A percentile compares a stretch with the other conserved stretches of the same genome.
Conservation (phyloP, 208 protist species). For the Leishmania gerbilli region DNA sequence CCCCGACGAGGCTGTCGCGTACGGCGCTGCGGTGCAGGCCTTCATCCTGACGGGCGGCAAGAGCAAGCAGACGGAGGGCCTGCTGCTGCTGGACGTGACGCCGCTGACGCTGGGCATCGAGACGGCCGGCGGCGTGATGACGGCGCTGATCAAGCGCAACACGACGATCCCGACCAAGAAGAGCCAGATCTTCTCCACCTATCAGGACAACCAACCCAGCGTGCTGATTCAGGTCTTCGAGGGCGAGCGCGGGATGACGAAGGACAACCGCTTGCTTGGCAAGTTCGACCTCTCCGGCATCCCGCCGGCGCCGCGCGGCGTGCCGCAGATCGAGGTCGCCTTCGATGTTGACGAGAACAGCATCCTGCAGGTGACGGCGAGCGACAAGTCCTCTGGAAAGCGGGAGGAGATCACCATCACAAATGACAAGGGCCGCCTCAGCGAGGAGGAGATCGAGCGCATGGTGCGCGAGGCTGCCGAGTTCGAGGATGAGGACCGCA, state of each 20-base stretch:
- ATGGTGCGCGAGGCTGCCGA: conserved; percentile 95
- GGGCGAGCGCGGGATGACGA: conserved; percentile 93
- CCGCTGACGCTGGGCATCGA: too few species aligned
- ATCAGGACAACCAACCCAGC: conserved; percentile 82
- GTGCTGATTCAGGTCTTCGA: conserved; percentile 96
- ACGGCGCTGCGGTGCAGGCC: conserved; percentile 97
- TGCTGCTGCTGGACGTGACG: too few species aligned
- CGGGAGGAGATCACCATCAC: conserved; percentile 97
- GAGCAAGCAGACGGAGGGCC: too few species aligned
- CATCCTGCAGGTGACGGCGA: conserved; percentile 96
- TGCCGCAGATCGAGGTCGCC: conserved; percentile 97
- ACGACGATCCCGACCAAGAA: conserved; percentile 84
- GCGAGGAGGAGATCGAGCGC: conserved; percentile 93
- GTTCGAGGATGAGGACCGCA: conserved; percentile 92
- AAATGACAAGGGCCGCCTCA: conserved; percentile 97
- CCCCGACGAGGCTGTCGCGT: conserved; percentile 94
- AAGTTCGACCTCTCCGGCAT: conserved; percentile 96
- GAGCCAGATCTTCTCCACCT: conserved; percentile 87
- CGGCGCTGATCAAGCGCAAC: conserved; percentile 88
- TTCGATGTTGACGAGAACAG: conserved; percentile 98
- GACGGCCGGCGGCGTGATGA: conserved; percentile 95
- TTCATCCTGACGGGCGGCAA: too few species aligned
- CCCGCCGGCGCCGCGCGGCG: conserved; percentile 94
- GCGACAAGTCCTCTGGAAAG: conserved; percentile 96
- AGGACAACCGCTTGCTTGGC: conserved; percentile 93